Evolutionary conservation across 2,329 filamentous ascomycete species (phyloP).

Genomic region (Lasiodiplodia theobromae): DNA sequence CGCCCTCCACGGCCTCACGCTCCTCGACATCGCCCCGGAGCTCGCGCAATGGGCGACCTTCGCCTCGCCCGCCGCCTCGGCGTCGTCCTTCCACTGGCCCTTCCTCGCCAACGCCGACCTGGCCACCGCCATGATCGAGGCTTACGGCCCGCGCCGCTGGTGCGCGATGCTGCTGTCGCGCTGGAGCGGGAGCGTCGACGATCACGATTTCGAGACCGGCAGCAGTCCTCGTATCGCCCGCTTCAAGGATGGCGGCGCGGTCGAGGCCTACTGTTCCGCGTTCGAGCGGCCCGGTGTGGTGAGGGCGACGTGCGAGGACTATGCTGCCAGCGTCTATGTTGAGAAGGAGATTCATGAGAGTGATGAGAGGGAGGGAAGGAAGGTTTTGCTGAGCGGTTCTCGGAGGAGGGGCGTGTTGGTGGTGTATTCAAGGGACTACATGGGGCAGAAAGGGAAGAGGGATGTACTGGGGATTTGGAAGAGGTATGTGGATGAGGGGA

Average conservation of each 20-base stretch:
- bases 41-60: slow-evolving; percentile 59
- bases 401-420: slow-evolving; percentile 37
- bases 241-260: slow-evolving; percentile 34
- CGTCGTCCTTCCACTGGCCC: slow-evolving; percentile 66
- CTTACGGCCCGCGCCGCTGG: slow-evolving; percentile 47
- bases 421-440: background rate
- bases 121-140: slow-evolving; percentile 58
- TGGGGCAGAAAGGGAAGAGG: slow-evolving; percentile 55
- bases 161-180: slow-evolving; percentile 43
- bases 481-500: slow-evolving; percentile 48
- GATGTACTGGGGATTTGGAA: slow-evolving; percentile 61
- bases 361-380: slow-evolving; percentile 29
- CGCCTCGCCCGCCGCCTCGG: slow-evolving; percentile 50
- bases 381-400: background rate
- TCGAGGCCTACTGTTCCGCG: slow-evolving; percentile 52
- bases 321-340: slow-evolving; percentile 54
- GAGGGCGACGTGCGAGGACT: slow-evolving; percentile 63
- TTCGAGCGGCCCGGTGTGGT: slow-evolving; percentile 53
- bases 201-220: slow-evolving; percentile 7
- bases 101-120: slow-evolving; percentile 62
- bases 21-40: slow-evolving; percentile 62
- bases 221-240: no score
- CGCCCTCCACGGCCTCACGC: background rate
- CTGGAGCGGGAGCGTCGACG: slow-evolving; percentile 43
- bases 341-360: slow-evolving; percentile 59